Conservation (phyloP, 1,139 yeast genomes). For the Yamadazyma spencermartinsiae region DNA sequence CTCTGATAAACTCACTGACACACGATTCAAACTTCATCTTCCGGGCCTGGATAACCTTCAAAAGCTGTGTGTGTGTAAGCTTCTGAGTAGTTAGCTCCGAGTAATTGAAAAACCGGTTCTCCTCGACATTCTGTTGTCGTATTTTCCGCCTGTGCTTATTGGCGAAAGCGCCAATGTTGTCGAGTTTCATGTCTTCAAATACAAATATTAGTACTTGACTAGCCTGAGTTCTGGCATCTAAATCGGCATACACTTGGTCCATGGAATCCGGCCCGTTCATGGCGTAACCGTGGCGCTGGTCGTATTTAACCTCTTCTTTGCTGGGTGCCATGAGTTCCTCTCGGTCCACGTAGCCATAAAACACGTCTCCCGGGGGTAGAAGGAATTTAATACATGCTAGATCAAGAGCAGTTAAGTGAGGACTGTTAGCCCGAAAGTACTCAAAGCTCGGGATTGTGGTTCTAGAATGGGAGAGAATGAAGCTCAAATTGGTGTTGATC, state of each 20-base stretch:
- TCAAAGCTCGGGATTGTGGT: conserved; percentile 42
- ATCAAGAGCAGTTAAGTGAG: conserved; percentile 42
- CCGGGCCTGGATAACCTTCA: conserved; percentile 60
- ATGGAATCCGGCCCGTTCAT: conserved; percentile 33
- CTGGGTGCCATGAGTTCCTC: conserved; percentile 50
- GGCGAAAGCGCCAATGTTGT: conserved; percentile 36
- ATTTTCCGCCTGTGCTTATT: conserved; percentile 22
- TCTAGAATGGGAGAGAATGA: conserved; percentile 43
- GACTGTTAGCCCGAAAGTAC: conserved; percentile 32
- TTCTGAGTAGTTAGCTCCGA: conserved; percentile 14
- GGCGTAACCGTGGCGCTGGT: conserved; percentile 38
- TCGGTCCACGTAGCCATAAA: conserved; percentile 71
- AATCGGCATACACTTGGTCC: conserved; percentile 33
- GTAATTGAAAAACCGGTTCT: conserved; percentile 14
- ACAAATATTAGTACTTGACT: conserved; percentile 68
- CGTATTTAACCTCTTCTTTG: conserved; percentile 35
- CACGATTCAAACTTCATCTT: conserved; percentile 51
- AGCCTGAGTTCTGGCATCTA: conserved; percentile 21
- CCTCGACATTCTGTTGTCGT: conserved; percentile 12
- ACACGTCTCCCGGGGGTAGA: conserved; percentile 66
- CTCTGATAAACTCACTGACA: conserved; percentile 38
- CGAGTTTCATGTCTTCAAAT: conserved; percentile 65
- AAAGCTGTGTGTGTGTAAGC: conserved; percentile 38
- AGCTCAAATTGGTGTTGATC: conserved; percentile 45
- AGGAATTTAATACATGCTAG: conserved; percentile 64